Percentiles rank a stretch among this genome's conserved stretches.
These are phyloP conservation scores for Hydrangea macrophylla DNA, from an alignment of 148 eudicot species.

Conservation along the genomic window DNA sequence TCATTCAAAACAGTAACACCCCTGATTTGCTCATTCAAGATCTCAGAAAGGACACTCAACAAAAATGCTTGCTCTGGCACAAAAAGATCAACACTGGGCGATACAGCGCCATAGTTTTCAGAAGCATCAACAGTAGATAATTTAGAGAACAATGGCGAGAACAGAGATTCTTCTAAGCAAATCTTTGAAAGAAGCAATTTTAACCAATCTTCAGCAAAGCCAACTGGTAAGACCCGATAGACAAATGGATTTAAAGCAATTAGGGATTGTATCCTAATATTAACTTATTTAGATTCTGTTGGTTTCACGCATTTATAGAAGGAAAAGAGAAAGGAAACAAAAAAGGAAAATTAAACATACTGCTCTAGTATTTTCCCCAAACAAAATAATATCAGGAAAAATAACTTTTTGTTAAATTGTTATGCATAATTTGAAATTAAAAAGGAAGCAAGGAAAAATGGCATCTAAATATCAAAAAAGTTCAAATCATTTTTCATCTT, in stretches of 20 bases:
- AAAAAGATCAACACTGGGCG: slow-evolving; percentile 23
- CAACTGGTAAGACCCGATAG: slow-evolving; percentile 33
- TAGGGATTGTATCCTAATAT: too few relatives aligned
- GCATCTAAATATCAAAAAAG: too few relatives aligned
- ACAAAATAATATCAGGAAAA: too few relatives aligned
- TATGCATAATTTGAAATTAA: too few relatives aligned
- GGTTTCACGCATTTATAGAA: too few relatives aligned
- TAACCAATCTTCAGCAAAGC: slow-evolving; percentile 72
- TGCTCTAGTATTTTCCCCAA: too few relatives aligned
- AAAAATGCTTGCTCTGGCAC: slow-evolving; percentile 59
- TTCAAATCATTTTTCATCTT: too few relatives aligned
- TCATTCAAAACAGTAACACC: slow-evolving; percentile 39
- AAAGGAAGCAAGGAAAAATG: too few relatives aligned
- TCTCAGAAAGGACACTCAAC: slow-evolving; percentile 51
- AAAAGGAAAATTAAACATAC: too few relatives aligned
- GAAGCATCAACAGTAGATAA: slow-evolving; percentile 17
- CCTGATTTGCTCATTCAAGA: slow-evolving; percentile 47
- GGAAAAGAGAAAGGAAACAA: slow-evolving; percentile 1
- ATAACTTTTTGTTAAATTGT: too few relatives aligned
- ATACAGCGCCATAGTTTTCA: slow-evolving; percentile 17
- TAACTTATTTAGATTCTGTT: too few relatives aligned
- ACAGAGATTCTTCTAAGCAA: slow-evolving; percentile 57
- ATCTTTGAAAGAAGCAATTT: slow-evolving; percentile 64
- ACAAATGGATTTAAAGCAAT: too few relatives aligned
- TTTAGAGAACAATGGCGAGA: slow-evolving; percentile 38